Evolutionary conservation across 2,329 filamentous ascomycete species (phyloP).

Genomic region (Stemphylium lycopersici): DNA sequence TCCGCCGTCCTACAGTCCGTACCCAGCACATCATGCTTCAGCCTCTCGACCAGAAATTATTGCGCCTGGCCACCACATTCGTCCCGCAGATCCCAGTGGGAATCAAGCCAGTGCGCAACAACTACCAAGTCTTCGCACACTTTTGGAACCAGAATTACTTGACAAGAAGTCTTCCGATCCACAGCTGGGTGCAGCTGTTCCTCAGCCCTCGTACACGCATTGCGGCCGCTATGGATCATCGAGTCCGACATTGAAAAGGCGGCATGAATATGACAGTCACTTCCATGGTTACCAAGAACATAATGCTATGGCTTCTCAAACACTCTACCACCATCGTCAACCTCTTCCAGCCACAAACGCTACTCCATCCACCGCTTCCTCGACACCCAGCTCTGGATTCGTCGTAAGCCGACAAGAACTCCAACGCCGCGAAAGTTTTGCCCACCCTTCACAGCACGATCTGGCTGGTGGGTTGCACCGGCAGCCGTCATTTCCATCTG

Average conservation of each 20-base stretch:
- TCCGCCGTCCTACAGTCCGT: constrained; percentile 37
- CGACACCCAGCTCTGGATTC: constrained; percentile 30
- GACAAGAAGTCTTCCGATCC: constrained; percentile 40
- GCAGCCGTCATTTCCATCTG: constrained; percentile 35
- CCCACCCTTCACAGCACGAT: constrained; percentile 31
- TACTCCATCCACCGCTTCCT: constrained; percentile 30
- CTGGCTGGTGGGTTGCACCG: constrained; percentile 26
- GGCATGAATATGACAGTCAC: constrained; percentile 43
- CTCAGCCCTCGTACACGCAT: constrained; percentile 24
- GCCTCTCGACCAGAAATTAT: constrained; percentile 36
- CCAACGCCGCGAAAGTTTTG: constrained; percentile 31
- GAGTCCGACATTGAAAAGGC: constrained; percentile 46
- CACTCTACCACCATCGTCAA: constrained; percentile 37
- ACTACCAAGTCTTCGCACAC: constrained; percentile 47
- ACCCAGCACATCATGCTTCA: constrained; percentile 34
- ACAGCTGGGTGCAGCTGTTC: constrained; percentile 27
- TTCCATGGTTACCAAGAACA: constrained; percentile 33
- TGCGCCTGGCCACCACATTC: constrained; percentile 32
- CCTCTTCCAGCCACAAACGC: constrained; percentile 26
- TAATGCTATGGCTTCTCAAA: constrained; percentile 37
- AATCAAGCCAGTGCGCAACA: constrained; percentile 41
- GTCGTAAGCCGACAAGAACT: constrained; percentile 29
- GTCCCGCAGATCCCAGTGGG: constrained; percentile 32
- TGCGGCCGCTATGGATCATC: constrained; percentile 38
- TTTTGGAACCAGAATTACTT: constrained; percentile 45